Evolutionary conservation across 352 stramenopile genomes (phyloP).

Genomic region (Phytophthora boehmeriae): DNA sequence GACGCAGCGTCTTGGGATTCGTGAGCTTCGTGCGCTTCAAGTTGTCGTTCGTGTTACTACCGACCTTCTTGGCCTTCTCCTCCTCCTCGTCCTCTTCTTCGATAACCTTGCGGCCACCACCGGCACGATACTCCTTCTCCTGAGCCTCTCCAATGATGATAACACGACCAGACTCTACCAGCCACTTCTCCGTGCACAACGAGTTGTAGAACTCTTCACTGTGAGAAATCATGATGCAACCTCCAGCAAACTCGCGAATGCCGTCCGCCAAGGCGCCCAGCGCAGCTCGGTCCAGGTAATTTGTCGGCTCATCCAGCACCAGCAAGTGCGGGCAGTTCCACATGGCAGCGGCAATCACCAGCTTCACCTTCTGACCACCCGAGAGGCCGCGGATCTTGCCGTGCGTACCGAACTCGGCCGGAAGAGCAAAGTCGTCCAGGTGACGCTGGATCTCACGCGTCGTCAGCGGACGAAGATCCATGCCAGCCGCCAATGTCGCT

Average conservation of each 20-base stretch:
- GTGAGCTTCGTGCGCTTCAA: conserved; percentile 75
- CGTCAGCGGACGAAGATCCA: conserved; percentile 66
- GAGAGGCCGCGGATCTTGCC: conserved; percentile 82
- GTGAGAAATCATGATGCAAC: conserved; percentile 85
- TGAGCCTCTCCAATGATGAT: conserved; percentile 74
- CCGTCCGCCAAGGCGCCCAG: conserved; percentile 65
- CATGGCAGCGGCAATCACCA: conserved; percentile 81
- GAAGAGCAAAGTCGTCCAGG: conserved; percentile 73
- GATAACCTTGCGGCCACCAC: conserved; percentile 65
- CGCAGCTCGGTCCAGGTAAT: conserved; percentile 82
- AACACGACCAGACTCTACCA: conserved; percentile 67
- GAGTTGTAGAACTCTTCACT: conserved; percentile 86
- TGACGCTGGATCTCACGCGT: conserved; percentile 80
- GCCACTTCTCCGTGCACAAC: conserved; percentile 78
- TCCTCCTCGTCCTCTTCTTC: conserved; percentile 62
- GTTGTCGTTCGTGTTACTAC: conserved; percentile 49
- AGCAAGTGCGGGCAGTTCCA: conserved; percentile 88
- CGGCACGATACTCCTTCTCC: conserved; percentile 73
- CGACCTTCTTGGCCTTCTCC: conserved; percentile 46
- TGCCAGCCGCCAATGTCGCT: conserved; percentile 54
- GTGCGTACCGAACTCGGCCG: conserved; percentile 80
- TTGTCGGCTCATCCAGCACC: conserved; percentile 89
- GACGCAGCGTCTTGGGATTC: conserved; percentile 75
- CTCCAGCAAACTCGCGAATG: conserved; percentile 74
- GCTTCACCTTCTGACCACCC: conserved; percentile 84